Evolutionary conservation across 257 asterid genomes (phyloP).

Genomic region (Fraxinus anomala): DNA sequence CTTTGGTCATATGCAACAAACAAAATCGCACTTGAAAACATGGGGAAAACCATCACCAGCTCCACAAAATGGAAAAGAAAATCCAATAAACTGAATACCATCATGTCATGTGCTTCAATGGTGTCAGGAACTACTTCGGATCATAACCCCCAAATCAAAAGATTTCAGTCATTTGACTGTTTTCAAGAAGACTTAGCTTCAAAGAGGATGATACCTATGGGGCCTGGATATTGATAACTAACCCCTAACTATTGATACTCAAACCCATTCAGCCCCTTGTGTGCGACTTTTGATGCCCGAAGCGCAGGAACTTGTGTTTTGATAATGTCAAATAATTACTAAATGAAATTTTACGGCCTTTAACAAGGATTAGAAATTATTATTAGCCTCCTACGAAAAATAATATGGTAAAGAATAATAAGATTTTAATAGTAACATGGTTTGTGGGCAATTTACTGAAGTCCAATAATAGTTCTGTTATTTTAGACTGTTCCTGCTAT

Average conservation of each 20-base stretch:
- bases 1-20: not conserved
- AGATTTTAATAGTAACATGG: not conserved
- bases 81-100: not conserved
- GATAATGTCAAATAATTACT: not conserved
- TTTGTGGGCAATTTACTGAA: not conserved
- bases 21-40: not conserved
- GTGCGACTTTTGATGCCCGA: not conserved
- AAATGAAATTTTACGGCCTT: not conserved
- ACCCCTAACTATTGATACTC: not conserved
- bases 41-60: not conserved
- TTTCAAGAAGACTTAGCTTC: not conserved
- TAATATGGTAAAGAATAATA: not conserved
- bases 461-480: not conserved
- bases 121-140: not conserved
- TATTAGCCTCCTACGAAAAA: not conserved
- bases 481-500: not conserved
- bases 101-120: conserved; percentile 11
- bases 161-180: not conserved
- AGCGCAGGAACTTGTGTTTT: not conserved
- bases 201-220: not conserved
- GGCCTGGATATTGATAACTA: not conserved
- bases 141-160: not conserved
- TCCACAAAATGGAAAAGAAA: not conserved
- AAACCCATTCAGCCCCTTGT: not conserved
- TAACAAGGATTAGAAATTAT: not conserved